phyloP scores from a whole-genome alignment of 495 filamentous ascomycete genomes.

The Niebla homalea region DNA sequence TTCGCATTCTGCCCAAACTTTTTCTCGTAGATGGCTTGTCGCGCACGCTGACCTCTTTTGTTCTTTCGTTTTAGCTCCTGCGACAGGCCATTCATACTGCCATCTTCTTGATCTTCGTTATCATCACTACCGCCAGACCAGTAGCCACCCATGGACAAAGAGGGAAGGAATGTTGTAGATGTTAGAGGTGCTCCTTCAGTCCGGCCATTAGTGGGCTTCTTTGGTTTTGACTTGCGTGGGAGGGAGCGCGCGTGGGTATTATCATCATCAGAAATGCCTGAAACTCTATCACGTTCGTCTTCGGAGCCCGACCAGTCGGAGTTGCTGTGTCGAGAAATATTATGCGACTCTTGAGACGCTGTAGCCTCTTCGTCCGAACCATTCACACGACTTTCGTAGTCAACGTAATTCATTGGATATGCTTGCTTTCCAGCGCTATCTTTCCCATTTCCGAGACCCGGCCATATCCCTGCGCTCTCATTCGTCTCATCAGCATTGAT shows the following conservation, averaged over 20 bases:
- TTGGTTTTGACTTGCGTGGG: not conserved
- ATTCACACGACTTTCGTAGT: not conserved
- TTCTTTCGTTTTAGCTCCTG: slow-evolving; percentile 49
- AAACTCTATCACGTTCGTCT: not conserved
- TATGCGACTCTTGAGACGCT: not conserved
- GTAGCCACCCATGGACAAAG: slow-evolving; percentile 76
- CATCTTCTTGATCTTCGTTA: slow-evolving; percentile 29
- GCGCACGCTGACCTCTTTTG: slow-evolving; percentile 74
- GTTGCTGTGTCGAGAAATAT: not conserved
- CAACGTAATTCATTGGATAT: not conserved
- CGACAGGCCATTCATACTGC: slow-evolving; percentile 18
- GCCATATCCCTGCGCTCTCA: slow-evolving; percentile 3
- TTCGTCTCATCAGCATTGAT: not conserved
- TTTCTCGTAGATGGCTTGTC: slow-evolving; percentile 81
- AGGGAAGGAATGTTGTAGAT: slow-evolving; percentile 74
- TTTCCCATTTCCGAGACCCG: too few species aligned
- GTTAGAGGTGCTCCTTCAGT: not conserved
- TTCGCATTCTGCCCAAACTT: slow-evolving; percentile 70
- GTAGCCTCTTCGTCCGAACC: not conserved
- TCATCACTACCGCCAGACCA: slow-evolving; percentile 76
- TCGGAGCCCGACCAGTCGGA: not conserved
- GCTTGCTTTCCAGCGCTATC: not conserved
- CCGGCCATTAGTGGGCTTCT: not conserved
- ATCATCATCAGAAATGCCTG: not conserved
- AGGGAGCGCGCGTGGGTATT: not conserved